phyloP scores from a whole-genome alignment of 2,329 filamentous ascomycete genomes.

The Cytospora piceicola region DNA sequence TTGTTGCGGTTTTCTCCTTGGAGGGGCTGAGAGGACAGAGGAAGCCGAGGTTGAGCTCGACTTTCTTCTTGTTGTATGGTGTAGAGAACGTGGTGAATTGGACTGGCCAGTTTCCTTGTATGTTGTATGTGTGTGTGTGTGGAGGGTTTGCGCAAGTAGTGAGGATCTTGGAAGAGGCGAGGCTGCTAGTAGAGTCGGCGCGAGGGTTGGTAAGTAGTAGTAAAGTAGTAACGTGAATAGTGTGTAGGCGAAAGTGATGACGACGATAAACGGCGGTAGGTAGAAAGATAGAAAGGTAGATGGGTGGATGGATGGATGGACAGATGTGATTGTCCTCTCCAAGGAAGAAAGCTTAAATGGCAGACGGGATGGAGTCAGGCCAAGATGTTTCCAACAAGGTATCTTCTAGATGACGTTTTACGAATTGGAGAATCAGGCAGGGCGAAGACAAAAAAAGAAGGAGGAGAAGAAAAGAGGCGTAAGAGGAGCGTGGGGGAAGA shows the following conservation, averaged over 20 bases:
- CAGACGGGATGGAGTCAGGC: background rate
- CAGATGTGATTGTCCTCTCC: background rate
- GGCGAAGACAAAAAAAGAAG: background rate
- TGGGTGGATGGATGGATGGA: background rate
- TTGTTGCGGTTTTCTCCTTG: too few species aligned
- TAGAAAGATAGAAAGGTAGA: too few species aligned
- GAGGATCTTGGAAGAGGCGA: background rate
- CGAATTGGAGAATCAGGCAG: background rate
- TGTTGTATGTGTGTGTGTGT: background rate
- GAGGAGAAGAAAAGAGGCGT: constrained; percentile 6
- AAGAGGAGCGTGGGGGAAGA: constrained; percentile 1
- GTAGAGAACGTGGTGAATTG: background rate
- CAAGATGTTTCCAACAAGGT: background rate
- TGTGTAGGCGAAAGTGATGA: background rate
- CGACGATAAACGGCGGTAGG: background rate
- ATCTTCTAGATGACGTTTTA: background rate
- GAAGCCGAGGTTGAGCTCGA: background rate
- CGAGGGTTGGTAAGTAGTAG: background rate
- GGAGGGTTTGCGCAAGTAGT: background rate
- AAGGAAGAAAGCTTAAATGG: background rate
- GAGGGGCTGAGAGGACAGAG: background rate
- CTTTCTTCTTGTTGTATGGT: background rate
- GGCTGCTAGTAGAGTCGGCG: background rate
- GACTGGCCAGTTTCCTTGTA: background rate
- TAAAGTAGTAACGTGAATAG: too few species aligned